Conservation (phyloP, 2,329 filamentous ascomycete species). For the Rugonectria rugulosa region DNA sequence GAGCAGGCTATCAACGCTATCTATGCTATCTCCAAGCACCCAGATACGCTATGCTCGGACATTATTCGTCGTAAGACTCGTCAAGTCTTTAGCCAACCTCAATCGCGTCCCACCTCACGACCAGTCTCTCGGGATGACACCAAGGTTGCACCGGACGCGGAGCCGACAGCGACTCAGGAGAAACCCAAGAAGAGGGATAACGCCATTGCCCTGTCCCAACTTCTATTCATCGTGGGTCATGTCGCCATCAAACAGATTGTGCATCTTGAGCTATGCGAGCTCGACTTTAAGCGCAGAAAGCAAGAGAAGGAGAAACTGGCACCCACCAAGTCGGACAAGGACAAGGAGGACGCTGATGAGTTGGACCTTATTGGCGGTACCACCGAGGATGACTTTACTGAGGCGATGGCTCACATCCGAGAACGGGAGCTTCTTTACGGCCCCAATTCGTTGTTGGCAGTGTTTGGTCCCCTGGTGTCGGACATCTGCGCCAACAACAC, state of each 20-base stretch:
- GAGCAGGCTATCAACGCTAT: conserved; percentile 97
- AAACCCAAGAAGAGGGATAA: conserved; percentile 68
- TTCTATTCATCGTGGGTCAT: conserved; percentile 94
- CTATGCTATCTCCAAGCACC: conserved; percentile 92
- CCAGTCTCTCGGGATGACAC: conserved; percentile 55
- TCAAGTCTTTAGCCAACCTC: conserved; percentile 70
- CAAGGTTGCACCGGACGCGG: conserved; percentile 42
- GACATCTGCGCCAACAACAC: conserved; percentile 97
- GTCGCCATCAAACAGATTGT: conserved; percentile 99
- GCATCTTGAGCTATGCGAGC: conserved; percentile 94
- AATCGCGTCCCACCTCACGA: conserved; percentile 52
- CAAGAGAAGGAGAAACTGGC: conserved; percentile 80
- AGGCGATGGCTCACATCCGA: conserved; percentile 83
- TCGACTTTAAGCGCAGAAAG: conserved; percentile 97
- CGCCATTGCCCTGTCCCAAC: conserved; percentile 82
- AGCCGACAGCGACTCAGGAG: conserved; percentile 47
- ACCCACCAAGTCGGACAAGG: conserved; percentile 56
- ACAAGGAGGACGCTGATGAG: conserved; percentile 79
- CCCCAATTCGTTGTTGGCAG: conserved; percentile 81
- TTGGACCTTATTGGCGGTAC: conserved; percentile 96
- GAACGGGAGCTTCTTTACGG: conserved; percentile 86
- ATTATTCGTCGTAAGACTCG: conserved; percentile 88
- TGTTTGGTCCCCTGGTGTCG: conserved; percentile 89
- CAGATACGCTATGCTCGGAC: conserved; percentile 90
- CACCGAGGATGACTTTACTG: conserved; percentile 90